A percentile compares a stretch with the other conserved stretches of the same genome.
Conservation (phyloP, 257 asterid species). For the Rehmannia glutinosa region DNA sequence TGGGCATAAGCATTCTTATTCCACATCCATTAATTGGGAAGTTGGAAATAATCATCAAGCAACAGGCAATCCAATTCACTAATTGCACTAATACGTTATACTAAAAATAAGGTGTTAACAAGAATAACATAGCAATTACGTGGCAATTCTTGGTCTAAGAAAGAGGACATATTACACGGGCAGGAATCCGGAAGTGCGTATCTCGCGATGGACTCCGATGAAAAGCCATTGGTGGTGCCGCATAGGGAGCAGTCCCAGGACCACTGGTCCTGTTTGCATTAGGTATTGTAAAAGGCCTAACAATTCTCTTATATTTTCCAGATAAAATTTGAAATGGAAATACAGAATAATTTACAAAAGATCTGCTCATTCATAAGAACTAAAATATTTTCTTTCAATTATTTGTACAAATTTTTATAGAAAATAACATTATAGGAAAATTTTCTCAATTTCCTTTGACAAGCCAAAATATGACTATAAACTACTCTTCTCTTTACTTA, state of each 20-base stretch:
- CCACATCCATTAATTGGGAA: neutral
- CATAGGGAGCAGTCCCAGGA: conserved; percentile 90
- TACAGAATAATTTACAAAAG: too few species aligned
- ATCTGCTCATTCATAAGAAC: too few species aligned
- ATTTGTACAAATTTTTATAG: too few species aligned
- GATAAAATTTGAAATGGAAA: too few species aligned
- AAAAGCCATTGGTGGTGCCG: conserved; percentile 84
- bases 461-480: too few species aligned
- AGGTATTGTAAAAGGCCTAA: conserved; percentile 87
- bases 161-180: conserved; percentile 76
- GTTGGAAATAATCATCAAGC: too few species aligned
- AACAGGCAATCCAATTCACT: conserved; percentile 11
- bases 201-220: conserved; percentile 56
- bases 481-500: too few species aligned
- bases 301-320: too few species aligned
- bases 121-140: conserved; percentile 31
- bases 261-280: conserved; percentile 96
- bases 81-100: neutral
- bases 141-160: conserved; percentile 85
- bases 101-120: neutral
- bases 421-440: too few species aligned
- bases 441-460: too few species aligned
- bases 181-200: conserved; percentile 76
- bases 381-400: too few species aligned
- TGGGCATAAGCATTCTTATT: neutral